A percentile compares a stretch with the other conserved stretches of the same genome.
These are phyloP conservation scores for Gossypium bickii DNA, from an alignment of 345 rosid species.

Conservation along the genomic window DNA sequence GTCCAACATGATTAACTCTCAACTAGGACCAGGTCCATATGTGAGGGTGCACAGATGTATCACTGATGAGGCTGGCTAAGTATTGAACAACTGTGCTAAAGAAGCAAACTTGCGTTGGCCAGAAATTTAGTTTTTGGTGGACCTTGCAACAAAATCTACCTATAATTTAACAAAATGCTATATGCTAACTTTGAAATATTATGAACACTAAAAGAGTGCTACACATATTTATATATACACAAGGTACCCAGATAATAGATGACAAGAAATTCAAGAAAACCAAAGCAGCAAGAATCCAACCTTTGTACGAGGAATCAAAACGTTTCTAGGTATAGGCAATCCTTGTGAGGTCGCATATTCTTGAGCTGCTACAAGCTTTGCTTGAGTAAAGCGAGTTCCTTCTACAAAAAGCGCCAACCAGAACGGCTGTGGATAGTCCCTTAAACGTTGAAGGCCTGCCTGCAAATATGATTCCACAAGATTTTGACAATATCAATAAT, in stretches of 20 bases:
- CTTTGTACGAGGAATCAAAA: slow-evolving; percentile 96
- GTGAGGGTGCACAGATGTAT: neutral
- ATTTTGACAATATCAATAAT: slow-evolving; percentile 12
- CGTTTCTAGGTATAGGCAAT: slow-evolving; percentile 83
- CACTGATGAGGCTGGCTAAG: neutral
- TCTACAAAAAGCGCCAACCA: slow-evolving; percentile 99
- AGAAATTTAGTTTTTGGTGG: neutral
- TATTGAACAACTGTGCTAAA: slow-evolving; percentile 1
- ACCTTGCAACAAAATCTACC: neutral
- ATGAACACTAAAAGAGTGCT: neutral
- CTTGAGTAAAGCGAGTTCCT: slow-evolving; percentile 96
- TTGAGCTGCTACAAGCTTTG: slow-evolving; percentile 90
- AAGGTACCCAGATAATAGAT: neutral
- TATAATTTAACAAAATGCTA: neutral
- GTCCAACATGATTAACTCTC: neutral
- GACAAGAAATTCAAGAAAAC: neutral
- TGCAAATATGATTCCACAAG: slow-evolving; percentile 41
- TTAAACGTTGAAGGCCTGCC: slow-evolving; percentile 79
- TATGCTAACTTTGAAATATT: neutral
- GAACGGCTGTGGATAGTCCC: slow-evolving; percentile 81
- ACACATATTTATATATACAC: neutral
- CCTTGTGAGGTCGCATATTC: slow-evolving; percentile 81
- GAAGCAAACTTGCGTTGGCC: neutral
- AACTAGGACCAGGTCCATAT: neutral
- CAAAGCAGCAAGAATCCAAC: slow-evolving; percentile 29